Percentiles rank a stretch among this genome's conserved stretches.
Conservation (phyloP, 768 basidiomycete genomes). For the Termitomyces sp. region DNA sequence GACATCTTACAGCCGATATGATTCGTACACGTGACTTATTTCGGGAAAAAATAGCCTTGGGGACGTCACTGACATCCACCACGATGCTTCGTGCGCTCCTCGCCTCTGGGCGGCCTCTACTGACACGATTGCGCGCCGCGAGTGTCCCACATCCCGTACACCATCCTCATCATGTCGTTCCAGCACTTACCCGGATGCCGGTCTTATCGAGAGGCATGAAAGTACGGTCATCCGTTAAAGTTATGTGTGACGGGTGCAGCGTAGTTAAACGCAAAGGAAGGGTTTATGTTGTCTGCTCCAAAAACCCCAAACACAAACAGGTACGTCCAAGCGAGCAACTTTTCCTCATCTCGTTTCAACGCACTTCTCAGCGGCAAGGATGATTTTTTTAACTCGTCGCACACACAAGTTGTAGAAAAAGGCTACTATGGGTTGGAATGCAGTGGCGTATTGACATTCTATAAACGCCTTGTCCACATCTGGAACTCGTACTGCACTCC, state of each 20-base stretch:
- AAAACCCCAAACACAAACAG: conserved; percentile 98
- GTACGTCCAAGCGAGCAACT: conserved; percentile 33
- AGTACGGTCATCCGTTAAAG: conserved; percentile 90
- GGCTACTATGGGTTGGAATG: background rate
- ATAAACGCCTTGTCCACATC: conserved; percentile 74
- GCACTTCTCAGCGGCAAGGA: conserved; percentile 54
- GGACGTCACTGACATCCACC: conserved; percentile 1
- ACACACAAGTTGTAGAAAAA: background rate
- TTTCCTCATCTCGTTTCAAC: conserved; percentile 4
- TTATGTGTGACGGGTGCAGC: conserved; percentile 91
- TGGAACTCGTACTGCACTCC: conserved; percentile 87
- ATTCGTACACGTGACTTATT: conserved; percentile 3
- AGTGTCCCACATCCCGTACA: conserved; percentile 23
- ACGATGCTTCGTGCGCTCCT: conserved; percentile 65
- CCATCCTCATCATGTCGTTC: conserved; percentile 23
- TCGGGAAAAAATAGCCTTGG: background rate
- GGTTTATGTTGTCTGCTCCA: conserved; percentile 88
- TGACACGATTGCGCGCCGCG: conserved; percentile 41
- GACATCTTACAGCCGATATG: background rate
- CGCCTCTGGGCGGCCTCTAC: conserved; percentile 54
- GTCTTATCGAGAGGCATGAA: conserved; percentile 80
- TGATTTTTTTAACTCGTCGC: conserved; percentile 22
- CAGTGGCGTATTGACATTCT: background rate
- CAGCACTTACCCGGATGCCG: conserved; percentile 22
- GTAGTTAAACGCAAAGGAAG: conserved; percentile 86